Evolutionary conservation across 176 grass and related monocot species (phyloP).

Genomic region (Ensete glaucum): DNA sequence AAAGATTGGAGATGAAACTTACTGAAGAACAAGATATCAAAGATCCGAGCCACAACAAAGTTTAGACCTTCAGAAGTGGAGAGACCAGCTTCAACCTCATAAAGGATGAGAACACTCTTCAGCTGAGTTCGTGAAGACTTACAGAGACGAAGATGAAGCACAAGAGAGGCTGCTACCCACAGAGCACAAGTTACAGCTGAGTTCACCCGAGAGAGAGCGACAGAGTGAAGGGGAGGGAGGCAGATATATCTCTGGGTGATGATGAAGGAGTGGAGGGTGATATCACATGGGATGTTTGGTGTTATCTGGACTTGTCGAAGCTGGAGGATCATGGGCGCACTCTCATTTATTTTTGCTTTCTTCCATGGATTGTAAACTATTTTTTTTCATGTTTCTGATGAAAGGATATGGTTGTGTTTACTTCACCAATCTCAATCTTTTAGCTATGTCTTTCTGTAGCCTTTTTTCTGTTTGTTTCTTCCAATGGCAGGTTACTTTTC

Average conservation of each 20-base stretch:
- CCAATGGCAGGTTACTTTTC: background rate
- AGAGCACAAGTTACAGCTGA: background rate
- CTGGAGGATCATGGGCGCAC: background rate
- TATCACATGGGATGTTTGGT: slow-evolving; percentile 22
- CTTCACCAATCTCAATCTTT: background rate
- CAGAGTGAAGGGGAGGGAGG: background rate
- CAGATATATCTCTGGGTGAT: background rate
- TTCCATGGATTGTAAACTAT: background rate
- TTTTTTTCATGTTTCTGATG: background rate
- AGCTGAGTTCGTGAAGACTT: background rate
- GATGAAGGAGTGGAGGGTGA: slow-evolving; percentile 1
- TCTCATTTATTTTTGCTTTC: background rate
- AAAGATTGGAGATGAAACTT: background rate
- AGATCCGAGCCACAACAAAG: background rate
- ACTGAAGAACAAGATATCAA: background rate
- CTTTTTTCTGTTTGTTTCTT: background rate
- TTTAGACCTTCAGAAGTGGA: background rate
- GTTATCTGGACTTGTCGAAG: background rate
- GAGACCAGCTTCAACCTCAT: background rate
- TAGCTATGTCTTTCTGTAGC: background rate
- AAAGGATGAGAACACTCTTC: too few species aligned
- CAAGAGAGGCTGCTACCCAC: background rate
- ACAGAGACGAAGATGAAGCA: background rate
- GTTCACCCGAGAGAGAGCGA: background rate
- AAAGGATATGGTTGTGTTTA: background rate